Conservation (phyloP, 1,284 basidiomycete genomes). For the Quambalaria eucalypti region DNA sequence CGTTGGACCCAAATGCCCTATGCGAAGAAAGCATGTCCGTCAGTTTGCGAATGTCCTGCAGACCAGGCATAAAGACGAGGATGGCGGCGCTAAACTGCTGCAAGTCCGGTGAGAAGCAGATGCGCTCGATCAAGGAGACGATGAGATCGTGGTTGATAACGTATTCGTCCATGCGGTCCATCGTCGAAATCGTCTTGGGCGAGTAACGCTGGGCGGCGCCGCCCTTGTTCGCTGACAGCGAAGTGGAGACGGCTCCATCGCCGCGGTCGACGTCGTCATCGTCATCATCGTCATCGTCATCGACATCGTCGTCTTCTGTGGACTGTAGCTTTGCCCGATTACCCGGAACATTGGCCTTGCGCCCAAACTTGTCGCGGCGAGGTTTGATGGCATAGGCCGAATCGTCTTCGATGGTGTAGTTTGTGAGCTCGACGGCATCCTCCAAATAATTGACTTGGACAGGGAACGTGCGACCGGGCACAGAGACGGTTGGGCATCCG, state of each 20-base stretch:
- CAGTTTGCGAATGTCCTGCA: conserved; percentile 72
- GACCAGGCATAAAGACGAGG: conserved; percentile 86
- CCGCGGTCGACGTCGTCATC: conserved; percentile 41
- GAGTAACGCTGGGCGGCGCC: conserved; percentile 54
- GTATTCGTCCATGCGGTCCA: conserved; percentile 81
- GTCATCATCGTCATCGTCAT: conserved; percentile 67
- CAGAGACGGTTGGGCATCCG: conserved; percentile 64
- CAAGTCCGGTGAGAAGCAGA: conserved; percentile 64
- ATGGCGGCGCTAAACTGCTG: conserved; percentile 66
- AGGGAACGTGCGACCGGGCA: conserved; percentile 95
- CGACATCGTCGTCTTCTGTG: conserved; percentile 57
- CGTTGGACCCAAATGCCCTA: conserved; percentile 59
- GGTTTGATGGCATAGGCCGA: conserved; percentile 65
- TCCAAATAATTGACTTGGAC: conserved; percentile 81
- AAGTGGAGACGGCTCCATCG: conserved; percentile 41
- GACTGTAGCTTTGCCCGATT: conserved; percentile 59
- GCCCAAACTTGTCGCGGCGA: conserved; percentile 15
- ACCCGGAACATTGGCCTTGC: conserved; percentile 24
- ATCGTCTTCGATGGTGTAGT: conserved; percentile 66
- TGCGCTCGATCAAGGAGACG: conserved; percentile 68
- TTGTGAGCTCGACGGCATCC: conserved; percentile 77
- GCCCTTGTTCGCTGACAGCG: conserved; percentile 53
- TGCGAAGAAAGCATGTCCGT: conserved; percentile 75
- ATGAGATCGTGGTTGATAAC: conserved; percentile 59
- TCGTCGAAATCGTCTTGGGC: conserved; percentile 62